Percentiles rank a stretch among this genome's conserved stretches.
phyloP scores from a whole-genome alignment of 345 rosid genomes.

The Viola odorata region DNA sequence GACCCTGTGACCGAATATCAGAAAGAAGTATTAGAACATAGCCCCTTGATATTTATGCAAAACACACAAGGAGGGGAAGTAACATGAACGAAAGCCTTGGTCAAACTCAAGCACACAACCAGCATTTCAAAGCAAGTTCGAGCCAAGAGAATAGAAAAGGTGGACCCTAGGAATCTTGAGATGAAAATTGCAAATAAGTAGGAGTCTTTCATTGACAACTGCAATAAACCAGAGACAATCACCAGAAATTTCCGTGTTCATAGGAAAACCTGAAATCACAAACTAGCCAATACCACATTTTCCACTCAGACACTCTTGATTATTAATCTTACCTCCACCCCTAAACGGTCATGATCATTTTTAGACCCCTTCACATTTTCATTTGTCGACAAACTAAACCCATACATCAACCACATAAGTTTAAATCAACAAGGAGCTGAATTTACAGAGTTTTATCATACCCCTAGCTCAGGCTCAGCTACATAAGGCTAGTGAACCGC shows the following conservation, averaged over 20 bases:
- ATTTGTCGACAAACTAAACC: background rate
- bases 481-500: background rate
- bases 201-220: too few species aligned
- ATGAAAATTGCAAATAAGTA: too few species aligned
- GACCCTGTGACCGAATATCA: slow-evolving; percentile 54
- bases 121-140: background rate
- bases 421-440: background rate
- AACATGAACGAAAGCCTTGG: too few species aligned
- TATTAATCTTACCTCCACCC: too few species aligned
- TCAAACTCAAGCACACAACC: too few species aligned
- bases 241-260: too few species aligned
- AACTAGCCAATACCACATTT: too few species aligned
- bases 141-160: background rate
- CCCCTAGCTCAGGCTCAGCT: background rate
- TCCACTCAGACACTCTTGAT: too few species aligned
- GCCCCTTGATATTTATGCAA: too few species aligned
- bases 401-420: background rate
- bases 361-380: background rate
- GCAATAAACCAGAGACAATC: too few species aligned
- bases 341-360: background rate
- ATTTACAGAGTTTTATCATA: background rate
- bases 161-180: background rate
- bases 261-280: too few species aligned
- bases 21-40: slow-evolving; percentile 3
- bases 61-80: too few species aligned